phyloP scores from a whole-genome alignment of 225 moss, liverwort and hornwort genomes.

The Climacium dendroides region DNA sequence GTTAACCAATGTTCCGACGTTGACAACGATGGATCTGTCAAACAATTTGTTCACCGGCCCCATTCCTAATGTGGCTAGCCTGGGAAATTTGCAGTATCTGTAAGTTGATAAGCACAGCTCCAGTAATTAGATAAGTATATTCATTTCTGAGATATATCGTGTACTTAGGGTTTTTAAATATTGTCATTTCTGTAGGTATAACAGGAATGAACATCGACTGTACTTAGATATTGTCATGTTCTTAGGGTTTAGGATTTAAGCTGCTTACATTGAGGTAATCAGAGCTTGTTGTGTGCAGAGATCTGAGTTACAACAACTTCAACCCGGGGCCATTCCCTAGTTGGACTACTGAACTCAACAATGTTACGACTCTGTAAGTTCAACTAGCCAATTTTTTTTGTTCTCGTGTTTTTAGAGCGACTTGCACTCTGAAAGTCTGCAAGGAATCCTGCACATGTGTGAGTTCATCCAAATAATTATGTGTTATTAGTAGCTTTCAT shows the following conservation, averaged over 20 bases:
- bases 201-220: not conserved
- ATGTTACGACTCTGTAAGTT: constrained; percentile 3
- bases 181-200: not conserved
- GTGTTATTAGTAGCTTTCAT: not conserved
- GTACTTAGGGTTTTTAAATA: not conserved
- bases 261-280: not conserved
- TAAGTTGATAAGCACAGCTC: not conserved
- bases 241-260: not conserved
- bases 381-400: not conserved
- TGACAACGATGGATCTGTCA: constrained; percentile 14
- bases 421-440: not conserved
- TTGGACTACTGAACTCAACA: not conserved
- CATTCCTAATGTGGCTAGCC: not conserved
- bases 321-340: not conserved
- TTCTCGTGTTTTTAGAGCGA: not conserved
- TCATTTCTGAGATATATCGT: not conserved
- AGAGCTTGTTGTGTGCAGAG: not conserved
- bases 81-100: not conserved
- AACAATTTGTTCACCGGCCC: not conserved
- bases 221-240: not conserved
- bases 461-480: not conserved
- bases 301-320: constrained; percentile 20
- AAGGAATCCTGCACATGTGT: not conserved
- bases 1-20: not conserved
- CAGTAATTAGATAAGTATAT: not conserved